Evolutionary conservation across 2,329 filamentous ascomycete genomes (phyloP).

Genomic region (Shiraia sp.): DNA sequence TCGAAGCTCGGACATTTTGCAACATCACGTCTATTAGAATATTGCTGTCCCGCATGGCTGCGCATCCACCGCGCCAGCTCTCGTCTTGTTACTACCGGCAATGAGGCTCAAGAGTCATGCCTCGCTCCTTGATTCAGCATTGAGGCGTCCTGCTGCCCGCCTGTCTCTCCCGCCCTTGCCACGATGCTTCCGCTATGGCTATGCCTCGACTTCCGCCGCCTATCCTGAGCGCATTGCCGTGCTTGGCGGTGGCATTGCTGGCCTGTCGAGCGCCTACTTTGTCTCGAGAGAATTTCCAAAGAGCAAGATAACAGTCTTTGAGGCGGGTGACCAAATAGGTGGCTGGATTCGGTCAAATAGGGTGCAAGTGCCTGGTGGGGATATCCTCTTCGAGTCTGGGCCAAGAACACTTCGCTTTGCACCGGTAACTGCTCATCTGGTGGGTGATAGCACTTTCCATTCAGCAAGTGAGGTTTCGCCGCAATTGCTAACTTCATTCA

Average conservation of each 20-base stretch:
- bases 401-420: conserved; percentile 77
- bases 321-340: conserved; percentile 69
- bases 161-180: conserved; percentile 23
- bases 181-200: conserved; percentile 15
- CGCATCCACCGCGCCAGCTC: conserved; percentile 2
- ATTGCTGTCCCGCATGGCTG: conserved; percentile 3
- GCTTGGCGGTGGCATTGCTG: conserved; percentile 57
- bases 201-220: conserved; percentile 23
- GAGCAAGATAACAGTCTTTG: conserved; percentile 79
- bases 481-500: conserved; percentile 39
- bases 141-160: conserved; percentile 29
- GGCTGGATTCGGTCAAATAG: conserved; percentile 80
- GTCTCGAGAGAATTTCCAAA: conserved; percentile 69
- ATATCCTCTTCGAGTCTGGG: conserved; percentile 80
- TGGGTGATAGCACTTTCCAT: too few species aligned
- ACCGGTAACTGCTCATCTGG: conserved; percentile 70
- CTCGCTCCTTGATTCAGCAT: conserved; percentile 35
- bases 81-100: conserved; percentile 30
- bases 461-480: too few species aligned
- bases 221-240: conserved; percentile 51
- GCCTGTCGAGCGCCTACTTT: conserved; percentile 65
- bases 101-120: conserved; percentile 45
- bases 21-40: conserved; percentile 1
- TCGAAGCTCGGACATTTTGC: conserved; percentile 5
- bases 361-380: conserved; percentile 63